Evolutionary conservation across 805 yeast genomes (phyloP).

Genomic region (Myxozyma mucilagina): DNA sequence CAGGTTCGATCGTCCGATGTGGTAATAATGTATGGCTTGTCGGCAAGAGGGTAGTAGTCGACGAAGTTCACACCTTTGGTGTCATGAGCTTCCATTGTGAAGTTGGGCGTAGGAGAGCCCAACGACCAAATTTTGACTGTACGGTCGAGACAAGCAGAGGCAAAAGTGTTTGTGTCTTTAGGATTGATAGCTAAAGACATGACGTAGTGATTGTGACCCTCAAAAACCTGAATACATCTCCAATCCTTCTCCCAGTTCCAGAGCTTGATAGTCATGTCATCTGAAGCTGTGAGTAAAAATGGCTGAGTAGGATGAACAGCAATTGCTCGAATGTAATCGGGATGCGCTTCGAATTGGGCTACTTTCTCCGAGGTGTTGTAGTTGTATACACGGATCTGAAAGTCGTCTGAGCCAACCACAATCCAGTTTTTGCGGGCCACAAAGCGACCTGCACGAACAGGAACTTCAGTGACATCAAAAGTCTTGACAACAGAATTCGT

Average conservation of each 20-base stretch:
- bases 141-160: slow-evolving; percentile 93
- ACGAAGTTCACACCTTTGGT: slow-evolving; percentile 93
- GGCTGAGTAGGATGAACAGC: slow-evolving; percentile 96
- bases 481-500: slow-evolving; percentile 74
- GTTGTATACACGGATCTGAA: slow-evolving; percentile 88
- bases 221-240: slow-evolving; percentile 86
- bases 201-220: slow-evolving; percentile 94
- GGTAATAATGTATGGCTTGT: slow-evolving; percentile 89
- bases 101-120: slow-evolving; percentile 84
- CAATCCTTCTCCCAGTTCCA: slow-evolving; percentile 98
- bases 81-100: slow-evolving; percentile 87
- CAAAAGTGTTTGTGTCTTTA: slow-evolving; percentile 95
- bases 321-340: slow-evolving; percentile 90
- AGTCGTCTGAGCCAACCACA: slow-evolving; percentile 94
- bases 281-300: slow-evolving; percentile 82
- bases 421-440: slow-evolving; percentile 97
- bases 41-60: slow-evolving; percentile 95
- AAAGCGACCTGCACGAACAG: slow-evolving; percentile 93
- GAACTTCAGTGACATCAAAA: slow-evolving; percentile 92
- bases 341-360: slow-evolving; percentile 95
- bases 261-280: slow-evolving; percentile 85
- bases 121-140: slow-evolving; percentile 97
- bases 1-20: slow-evolving; percentile 92
- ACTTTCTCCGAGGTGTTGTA: slow-evolving; percentile 94
- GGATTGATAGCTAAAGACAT: slow-evolving; percentile 96